Base-by-base conservation (phyloP, 345 rosid genomes). In the Eucalyptus microcorys region DNA sequence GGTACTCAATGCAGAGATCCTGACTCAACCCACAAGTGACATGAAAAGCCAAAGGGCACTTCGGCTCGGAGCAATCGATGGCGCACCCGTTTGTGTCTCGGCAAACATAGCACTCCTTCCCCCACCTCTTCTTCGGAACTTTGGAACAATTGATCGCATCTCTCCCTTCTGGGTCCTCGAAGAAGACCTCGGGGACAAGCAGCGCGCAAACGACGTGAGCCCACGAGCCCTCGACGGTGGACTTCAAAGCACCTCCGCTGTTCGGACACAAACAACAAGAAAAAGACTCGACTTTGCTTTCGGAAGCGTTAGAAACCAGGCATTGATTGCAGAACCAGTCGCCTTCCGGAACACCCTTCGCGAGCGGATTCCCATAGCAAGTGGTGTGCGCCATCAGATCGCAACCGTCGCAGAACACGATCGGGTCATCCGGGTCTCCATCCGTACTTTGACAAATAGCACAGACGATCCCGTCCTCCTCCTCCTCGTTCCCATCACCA, bases 351-450 rank as follows among this genome's bases (percentile, higher is more conserved):
- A 98, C 90, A 26, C 91, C 93, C 40, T 91, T 90, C 13, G 94
- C 90, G 30, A 97, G 93, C 22, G 99, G 99, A 37, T 93, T 92
- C 17, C 99, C 99, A 71, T 98, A 97, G 91, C 99, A 98, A 21
- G 95, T 93, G 59, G 95, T 88, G 91, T 98, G 99, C 24, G 95
- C 99, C 99, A 96, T 98, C 86, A 98, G 91, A 86, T 96, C 98
- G 88, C 99, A 98, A 10, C 99, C 99, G 84, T 98, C 99, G 76
- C 99, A 98, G 86, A 98, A 96, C 84, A 98, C 99, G 4, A 98
- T 97, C 21, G 99, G 99, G 90, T 98, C 98, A 34, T 91, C 88
- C 26, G 98, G 97, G 7, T 98, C 99, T 48, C 99, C 99, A 49
- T 97, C 99, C 32, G 99, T 96, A 91, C 99, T 98, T 90, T 93